Percentiles rank a stretch among this genome's conserved stretches.
Evolutionary conservation across 2,329 filamentous ascomycete species (phyloP).

Genomic region (Sporothrix euskadiensis): DNA sequence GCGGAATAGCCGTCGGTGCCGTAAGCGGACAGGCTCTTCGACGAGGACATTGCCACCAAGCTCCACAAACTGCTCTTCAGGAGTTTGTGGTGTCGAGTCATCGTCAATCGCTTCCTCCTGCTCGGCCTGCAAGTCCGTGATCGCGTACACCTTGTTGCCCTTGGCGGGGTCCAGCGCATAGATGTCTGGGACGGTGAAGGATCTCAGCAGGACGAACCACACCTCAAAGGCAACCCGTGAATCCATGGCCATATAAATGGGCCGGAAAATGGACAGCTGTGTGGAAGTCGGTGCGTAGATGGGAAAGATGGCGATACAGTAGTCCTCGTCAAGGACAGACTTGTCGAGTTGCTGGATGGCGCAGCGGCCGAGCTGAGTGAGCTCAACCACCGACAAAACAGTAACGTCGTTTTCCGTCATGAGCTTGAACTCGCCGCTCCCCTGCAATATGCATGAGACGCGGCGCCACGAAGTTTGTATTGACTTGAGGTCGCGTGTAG

Average conservation of each 20-base stretch:
- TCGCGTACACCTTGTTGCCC: conserved; percentile 47
- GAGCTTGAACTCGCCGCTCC: conserved; percentile 91
- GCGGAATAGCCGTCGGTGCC: conserved; percentile 53
- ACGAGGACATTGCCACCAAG: neutral
- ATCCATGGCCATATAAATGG: conserved; percentile 85
- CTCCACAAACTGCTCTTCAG: conserved; percentile 14
- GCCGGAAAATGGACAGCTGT: conserved; percentile 74
- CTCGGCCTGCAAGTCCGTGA: conserved; percentile 44
- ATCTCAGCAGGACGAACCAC: conserved; percentile 89
- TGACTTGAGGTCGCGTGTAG: conserved; percentile 57
- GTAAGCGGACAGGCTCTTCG: neutral
- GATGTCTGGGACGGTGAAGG: conserved; percentile 88
- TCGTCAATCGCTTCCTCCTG: conserved; percentile 32
- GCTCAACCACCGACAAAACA: conserved; percentile 77
- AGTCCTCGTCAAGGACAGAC: conserved; percentile 88
- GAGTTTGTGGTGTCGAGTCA: neutral
- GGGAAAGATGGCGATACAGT: conserved; percentile 92
- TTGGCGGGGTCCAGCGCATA: conserved; percentile 63
- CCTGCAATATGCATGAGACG: conserved; percentile 89
- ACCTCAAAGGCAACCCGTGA: conserved; percentile 91
- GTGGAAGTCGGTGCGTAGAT: conserved; percentile 79
- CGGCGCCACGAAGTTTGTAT: conserved; percentile 71
- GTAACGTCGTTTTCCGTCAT: conserved; percentile 82
- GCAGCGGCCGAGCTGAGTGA: conserved; percentile 84
- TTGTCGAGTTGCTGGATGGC: conserved; percentile 87